Evolutionary conservation across 148 eudicot genomes (phyloP).

Genomic region (Dysphania ambrosioides): DNA sequence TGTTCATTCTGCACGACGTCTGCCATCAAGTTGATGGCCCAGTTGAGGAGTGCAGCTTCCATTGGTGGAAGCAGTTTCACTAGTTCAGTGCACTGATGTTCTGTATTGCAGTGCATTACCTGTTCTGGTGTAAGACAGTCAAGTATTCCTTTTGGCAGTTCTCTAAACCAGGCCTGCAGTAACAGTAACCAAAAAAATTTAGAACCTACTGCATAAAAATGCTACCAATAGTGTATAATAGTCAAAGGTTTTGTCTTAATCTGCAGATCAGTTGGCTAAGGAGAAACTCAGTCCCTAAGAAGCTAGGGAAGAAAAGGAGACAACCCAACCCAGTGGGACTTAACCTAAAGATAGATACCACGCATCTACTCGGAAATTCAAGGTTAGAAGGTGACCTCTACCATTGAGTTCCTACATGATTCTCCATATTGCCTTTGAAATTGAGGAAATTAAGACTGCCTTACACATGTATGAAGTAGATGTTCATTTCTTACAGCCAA

Average conservation of each 20-base stretch:
- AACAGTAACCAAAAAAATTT: not conserved
- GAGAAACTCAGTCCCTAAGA: not conserved
- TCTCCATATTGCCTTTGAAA: not conserved
- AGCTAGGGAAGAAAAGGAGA: not conserved
- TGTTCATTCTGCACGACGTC: conserved; percentile 66
- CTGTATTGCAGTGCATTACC: conserved; percentile 88
- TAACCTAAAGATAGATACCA: not conserved
- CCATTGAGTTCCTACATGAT: not conserved
- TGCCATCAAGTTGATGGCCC: conserved; percentile 91
- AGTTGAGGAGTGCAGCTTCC: conserved; percentile 78
- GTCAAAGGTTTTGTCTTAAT: too few species aligned
- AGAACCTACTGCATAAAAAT: not conserved
- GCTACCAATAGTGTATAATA: too few species aligned
- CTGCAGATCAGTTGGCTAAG: not conserved
- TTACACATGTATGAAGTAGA: too few species aligned
- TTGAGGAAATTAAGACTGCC: not conserved
- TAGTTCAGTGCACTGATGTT: conserved; percentile 63
- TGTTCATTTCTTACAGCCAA: not conserved
- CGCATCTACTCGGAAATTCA: not conserved
- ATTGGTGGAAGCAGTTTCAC: conserved; percentile 63
- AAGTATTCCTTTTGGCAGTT: conserved; percentile 83
- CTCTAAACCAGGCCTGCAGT: conserved; percentile 92
- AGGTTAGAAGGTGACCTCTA: not conserved
- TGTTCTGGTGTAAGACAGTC: conserved; percentile 74
- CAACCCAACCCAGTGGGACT: not conserved